A percentile compares a stretch with the other conserved stretches of the same genome.
Conservation (phyloP, 2,329 filamentous ascomycete species). For the Monosporascus sp. region DNA sequence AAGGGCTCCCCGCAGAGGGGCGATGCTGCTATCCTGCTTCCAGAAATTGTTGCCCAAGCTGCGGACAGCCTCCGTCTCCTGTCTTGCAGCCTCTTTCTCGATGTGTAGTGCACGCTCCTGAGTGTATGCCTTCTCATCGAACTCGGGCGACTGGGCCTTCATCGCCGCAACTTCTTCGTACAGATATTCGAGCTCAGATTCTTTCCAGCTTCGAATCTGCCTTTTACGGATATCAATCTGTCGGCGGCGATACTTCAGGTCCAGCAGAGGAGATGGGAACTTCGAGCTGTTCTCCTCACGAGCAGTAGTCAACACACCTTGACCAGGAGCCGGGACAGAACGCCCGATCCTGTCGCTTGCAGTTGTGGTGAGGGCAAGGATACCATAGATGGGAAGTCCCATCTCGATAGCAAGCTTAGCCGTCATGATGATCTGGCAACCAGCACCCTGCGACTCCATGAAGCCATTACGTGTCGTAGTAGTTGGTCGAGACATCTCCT, state of each 20-base stretch:
- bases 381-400: slow-evolving; percentile 96
- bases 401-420: slow-evolving; percentile 93
- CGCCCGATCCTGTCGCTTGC: slow-evolving; percentile 99
- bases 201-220: slow-evolving; percentile 95
- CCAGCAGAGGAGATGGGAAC: slow-evolving; percentile 90
- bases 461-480: slow-evolving; percentile 97
- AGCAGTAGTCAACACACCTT: slow-evolving; percentile 93
- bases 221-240: slow-evolving; percentile 91
- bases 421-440: slow-evolving; percentile 98
- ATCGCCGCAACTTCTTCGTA: slow-evolving; percentile 90
- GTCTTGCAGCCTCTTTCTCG: slow-evolving; percentile 77
- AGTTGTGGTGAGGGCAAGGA: slow-evolving; percentile 87
- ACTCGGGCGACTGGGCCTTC: slow-evolving; percentile 69
- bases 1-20: slow-evolving; percentile 89
- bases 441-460: slow-evolving; percentile 98
- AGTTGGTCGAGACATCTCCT: slow-evolving; percentile 96
- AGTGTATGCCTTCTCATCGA: slow-evolving; percentile 80
- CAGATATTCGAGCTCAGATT: slow-evolving; percentile 87
- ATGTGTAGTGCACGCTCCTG: slow-evolving; percentile 82
- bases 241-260: slow-evolving; percentile 94
- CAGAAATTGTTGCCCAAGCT: slow-evolving; percentile 98
- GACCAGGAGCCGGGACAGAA: slow-evolving; percentile 90
- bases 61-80: slow-evolving; percentile 87
- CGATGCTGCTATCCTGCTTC: slow-evolving; percentile 91
- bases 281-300: slow-evolving; percentile 77